A percentile compares a stretch with the other conserved stretches of the same genome.
Evolutionary conservation across 1,139 yeast species (phyloP).

Genomic region (Arxiozyma slooffiae): DNA sequence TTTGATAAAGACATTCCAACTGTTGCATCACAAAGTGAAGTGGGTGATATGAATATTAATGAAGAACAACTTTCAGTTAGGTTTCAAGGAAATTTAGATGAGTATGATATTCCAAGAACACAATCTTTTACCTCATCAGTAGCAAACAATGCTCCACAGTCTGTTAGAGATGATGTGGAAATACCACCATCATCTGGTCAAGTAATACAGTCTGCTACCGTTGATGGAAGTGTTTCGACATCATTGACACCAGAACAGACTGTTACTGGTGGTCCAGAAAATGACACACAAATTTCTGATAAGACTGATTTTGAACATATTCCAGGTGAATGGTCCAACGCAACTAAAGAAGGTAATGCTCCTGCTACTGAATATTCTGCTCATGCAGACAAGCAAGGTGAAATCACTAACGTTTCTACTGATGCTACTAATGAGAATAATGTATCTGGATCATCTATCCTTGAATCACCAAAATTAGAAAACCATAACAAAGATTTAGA

Average conservation of each 20-base stretch:
- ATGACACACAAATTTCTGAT: neutral
- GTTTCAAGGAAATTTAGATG: constrained; percentile 30
- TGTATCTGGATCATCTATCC: constrained; percentile 13
- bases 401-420: neutral
- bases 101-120: constrained; percentile 41
- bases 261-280: neutral
- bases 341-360: neutral
- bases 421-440: neutral
- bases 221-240: constrained; percentile 5
- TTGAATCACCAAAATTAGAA: constrained; percentile 9
- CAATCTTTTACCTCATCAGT: constrained; percentile 84
- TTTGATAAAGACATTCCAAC: constrained; percentile 31
- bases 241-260: neutral
- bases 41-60: constrained; percentile 21
- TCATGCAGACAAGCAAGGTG: neutral
- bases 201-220: constrained; percentile 8
- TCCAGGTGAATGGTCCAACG: constrained; percentile 18
- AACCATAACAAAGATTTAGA: constrained; percentile 1
- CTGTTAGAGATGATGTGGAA: constrained; percentile 40
- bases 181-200: constrained; percentile 13
- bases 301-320: constrained; percentile 6
- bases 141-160: constrained; percentile 82
- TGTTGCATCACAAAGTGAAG: constrained; percentile 30
- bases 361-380: neutral
- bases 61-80: constrained; percentile 20